Evolutionary conservation across 768 basidiomycete species (phyloP), one percentile per base, ranked within the genome.

Genomic region (Leucocoprinus leucothites): DNA sequence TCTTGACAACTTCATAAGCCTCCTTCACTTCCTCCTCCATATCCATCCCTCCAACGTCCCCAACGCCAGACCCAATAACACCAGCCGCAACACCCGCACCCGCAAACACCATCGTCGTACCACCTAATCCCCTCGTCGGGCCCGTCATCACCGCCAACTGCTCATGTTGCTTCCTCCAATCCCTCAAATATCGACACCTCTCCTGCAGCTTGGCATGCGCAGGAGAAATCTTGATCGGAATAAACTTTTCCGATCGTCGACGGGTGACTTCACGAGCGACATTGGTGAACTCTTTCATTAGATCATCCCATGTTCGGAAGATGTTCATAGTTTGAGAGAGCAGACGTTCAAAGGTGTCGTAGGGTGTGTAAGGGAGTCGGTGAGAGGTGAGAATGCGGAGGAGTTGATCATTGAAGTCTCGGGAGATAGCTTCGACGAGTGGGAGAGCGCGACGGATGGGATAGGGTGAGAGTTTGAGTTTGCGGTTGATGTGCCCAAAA

Each of bases 11-110:
- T 66, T 99, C 96, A 69, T 98, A 99, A 8, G 94, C 94, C 67
- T 94, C 87, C 67, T 93, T 88, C 34, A 98, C 95, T 68, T 98
- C 96, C 63, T 94, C 94, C 65, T 96, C 95, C 95, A 98, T 97
- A 65, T 98, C 94, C 81, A 38, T 38, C 38, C 38, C 47, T 58
- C 48, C 62, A 44, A 65, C 63, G 89, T 21, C 34, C 4, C 52
- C 42, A 31, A 43, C n/a, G 25, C 92, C 93, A 48, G 85, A 76
- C 41, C 93, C 91, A 8, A 96, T 92, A 68, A 38, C 51, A 96
- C 84, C 78, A 95, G 97, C 65, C 97, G 82, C 18, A 87, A 85
- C 67, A 97, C 94, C 68, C 95, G 97, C 11, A 93, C 94, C 68
- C 91, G 88, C 41, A 98, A 94, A 69, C 98, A 96, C 64, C 94